Evolutionary conservation across 208 protist genomes (phyloP), one percentile per base, ranked within the genome.

Genomic region (Zelonia costaricensis): DNA sequence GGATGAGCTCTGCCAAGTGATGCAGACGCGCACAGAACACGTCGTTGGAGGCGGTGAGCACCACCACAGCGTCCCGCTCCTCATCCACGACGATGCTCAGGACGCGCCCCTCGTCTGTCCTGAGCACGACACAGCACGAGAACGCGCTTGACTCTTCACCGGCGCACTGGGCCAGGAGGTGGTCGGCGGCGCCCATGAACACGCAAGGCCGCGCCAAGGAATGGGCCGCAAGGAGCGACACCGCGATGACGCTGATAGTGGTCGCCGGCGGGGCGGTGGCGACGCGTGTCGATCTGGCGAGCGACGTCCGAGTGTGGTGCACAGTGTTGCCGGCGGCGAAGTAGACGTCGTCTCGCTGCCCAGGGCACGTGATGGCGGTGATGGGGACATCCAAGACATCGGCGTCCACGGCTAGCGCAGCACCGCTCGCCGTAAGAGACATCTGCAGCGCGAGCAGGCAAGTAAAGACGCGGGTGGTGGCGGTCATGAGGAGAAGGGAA

Each of bases 301-400:
- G 5, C 4, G 8, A 36, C 7, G 13, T 49, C 6, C 38, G 27
- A 23, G 23, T 69, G 6, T 45, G 45, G 23, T 69, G 64, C 0
- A 88, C 68, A 18, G 48, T 53, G 49, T 85, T 85, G 0, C 73
- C 78, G 12, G 77, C 18, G 1, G 76, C 76, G 13, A 88, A 78
- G 31, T 72, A 74, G 25, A 84, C 44, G 4, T 39, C 36, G 18
- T 23, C 52, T 13, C 20, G 2, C 10, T 31, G 7, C 13, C 48
- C 22, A 4, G 57, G 31, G 40, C 58, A 62, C 8, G 38, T 13
- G 13, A 88, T 54, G 13, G 82, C 78, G 3, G 68, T 77, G 27
- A 88, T 68, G 7, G 82, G 82, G 1, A 57, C 67, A 38, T 72
- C 57, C 13, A 43, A 60, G 6, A 60, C 55, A 15, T 38, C 16